A percentile compares a stretch with the other conserved stretches of the same genome.
Conservation (phyloP, 2,329 filamentous ascomycete genomes). For the Aspergillus tamarii region DNA sequence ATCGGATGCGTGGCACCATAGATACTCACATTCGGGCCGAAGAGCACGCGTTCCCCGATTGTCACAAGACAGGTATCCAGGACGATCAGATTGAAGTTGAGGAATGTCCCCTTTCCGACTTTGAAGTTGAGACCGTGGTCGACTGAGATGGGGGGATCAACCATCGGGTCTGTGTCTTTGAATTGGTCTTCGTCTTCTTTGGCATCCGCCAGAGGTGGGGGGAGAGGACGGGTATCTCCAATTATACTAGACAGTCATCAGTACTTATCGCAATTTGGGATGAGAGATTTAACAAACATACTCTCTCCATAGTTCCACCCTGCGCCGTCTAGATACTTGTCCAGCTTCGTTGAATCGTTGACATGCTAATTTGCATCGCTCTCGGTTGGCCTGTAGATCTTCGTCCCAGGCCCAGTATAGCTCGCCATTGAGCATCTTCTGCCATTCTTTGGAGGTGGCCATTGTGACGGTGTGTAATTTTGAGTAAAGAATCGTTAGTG, state of each 20-base stretch:
- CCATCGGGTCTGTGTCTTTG: slow-evolving; percentile 48
- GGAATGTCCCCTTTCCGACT: slow-evolving; percentile 52
- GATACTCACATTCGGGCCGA: slow-evolving; percentile 57
- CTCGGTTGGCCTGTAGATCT: slow-evolving; percentile 30
- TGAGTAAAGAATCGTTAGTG: neutral
- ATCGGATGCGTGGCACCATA: slow-evolving; percentile 58
- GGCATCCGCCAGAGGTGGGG: slow-evolving; percentile 21
- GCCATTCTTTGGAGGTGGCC: slow-evolving; percentile 31
- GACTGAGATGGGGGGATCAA: slow-evolving; percentile 65
- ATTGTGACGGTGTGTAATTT: slow-evolving; percentile 4
- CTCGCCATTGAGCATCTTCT: slow-evolving; percentile 34
- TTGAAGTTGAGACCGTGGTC: slow-evolving; percentile 70
- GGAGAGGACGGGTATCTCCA: slow-evolving; percentile 28
- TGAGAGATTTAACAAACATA: neutral
- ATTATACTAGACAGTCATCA: slow-evolving; percentile 22
- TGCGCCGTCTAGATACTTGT: slow-evolving; percentile 24
- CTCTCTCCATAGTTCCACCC: slow-evolving; percentile 32
- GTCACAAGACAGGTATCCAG: slow-evolving; percentile 57
- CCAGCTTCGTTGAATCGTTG: slow-evolving; percentile 31
- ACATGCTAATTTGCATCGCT: slow-evolving; percentile 32
- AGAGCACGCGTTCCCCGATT: slow-evolving; percentile 56
- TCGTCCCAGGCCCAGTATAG: slow-evolving; percentile 31
- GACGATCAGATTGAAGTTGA: slow-evolving; percentile 62
- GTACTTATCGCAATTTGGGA: neutral
- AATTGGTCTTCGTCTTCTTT: slow-evolving; percentile 28